Conservation (phyloP, 2,329 filamentous ascomycete genomes). For the Myriosclerotinia duriaeana region DNA sequence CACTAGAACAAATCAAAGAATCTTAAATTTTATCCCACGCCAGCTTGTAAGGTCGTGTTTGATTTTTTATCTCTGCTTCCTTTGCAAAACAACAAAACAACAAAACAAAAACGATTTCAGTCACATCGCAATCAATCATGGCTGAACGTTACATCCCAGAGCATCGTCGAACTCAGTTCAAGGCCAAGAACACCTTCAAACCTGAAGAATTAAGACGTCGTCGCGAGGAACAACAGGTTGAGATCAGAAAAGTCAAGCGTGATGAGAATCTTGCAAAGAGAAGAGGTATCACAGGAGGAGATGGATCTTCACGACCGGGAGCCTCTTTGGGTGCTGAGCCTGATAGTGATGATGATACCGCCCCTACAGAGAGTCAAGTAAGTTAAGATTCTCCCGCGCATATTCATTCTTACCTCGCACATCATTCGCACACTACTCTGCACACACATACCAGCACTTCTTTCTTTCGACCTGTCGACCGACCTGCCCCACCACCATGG, state of each 20-base stretch:
- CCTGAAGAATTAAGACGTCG: constrained; percentile 97
- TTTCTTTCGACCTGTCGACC: not conserved
- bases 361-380: constrained; percentile 95
- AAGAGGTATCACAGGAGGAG: constrained; percentile 84
- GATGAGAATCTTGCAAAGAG: constrained; percentile 99
- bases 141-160: constrained; percentile 99
- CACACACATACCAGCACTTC: not conserved
- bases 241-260: constrained; percentile 97
- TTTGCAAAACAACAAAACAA: constrained; percentile 15
- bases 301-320: constrained; percentile 67
- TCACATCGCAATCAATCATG: constrained; percentile 55
- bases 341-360: constrained; percentile 96
- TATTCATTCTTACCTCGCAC: constrained; percentile 7
- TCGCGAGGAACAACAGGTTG: constrained; percentile 98
- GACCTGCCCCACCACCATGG: constrained; percentile 12
- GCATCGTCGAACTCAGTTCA: constrained; percentile 98
- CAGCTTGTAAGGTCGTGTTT: constrained; percentile 17
- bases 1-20: constrained; percentile 13
- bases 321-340: constrained; percentile 82
- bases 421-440: not conserved
- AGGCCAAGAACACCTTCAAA: constrained; percentile 99
- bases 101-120: constrained; percentile 23
- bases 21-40: constrained; percentile 25
- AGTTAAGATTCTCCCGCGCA: constrained; percentile 41
- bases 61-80: constrained; percentile 5